A percentile compares a stretch with the other conserved stretches of the same genome.
phyloP scores from a whole-genome alignment of 371 early-diverging fungal species.

The Apophysomyces ossiformis region DNA sequence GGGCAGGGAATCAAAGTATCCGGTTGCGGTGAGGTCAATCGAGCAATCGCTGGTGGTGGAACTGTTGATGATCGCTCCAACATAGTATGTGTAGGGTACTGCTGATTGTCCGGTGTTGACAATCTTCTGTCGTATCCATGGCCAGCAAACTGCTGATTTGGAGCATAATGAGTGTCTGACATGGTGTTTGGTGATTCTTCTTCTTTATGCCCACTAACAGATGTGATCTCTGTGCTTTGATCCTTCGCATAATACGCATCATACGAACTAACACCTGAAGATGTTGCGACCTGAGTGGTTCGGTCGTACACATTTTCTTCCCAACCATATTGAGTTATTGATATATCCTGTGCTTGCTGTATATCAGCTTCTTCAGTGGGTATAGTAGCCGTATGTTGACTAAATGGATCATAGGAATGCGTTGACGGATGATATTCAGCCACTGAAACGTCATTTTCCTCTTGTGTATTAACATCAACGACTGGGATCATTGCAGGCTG shows the following conservation, averaged over 20 bases:
- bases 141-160: neutral
- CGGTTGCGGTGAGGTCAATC: conserved; percentile 28
- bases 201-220: neutral
- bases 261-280: neutral
- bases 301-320: neutral
- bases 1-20: conserved; percentile 55
- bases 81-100: neutral
- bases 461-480: neutral
- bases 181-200: neutral
- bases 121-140: neutral
- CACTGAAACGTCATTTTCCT: neutral
- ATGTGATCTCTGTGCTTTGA: neutral
- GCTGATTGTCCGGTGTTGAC: neutral
- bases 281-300: neutral
- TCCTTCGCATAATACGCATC: neutral
- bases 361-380: neutral
- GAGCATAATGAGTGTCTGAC: neutral
- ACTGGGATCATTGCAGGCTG: conserved; percentile 2
- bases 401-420: conserved; percentile 2
- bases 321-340: conserved; percentile 3
- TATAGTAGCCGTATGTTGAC: conserved; percentile 3
- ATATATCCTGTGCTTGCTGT: neutral
- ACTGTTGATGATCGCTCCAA: conserved; percentile 22
- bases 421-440: neutral
- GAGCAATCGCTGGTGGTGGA: conserved; percentile 27